Conservation (phyloP, 495 filamentous ascomycete species). For the Diplogelasinospora grovesii region DNA sequence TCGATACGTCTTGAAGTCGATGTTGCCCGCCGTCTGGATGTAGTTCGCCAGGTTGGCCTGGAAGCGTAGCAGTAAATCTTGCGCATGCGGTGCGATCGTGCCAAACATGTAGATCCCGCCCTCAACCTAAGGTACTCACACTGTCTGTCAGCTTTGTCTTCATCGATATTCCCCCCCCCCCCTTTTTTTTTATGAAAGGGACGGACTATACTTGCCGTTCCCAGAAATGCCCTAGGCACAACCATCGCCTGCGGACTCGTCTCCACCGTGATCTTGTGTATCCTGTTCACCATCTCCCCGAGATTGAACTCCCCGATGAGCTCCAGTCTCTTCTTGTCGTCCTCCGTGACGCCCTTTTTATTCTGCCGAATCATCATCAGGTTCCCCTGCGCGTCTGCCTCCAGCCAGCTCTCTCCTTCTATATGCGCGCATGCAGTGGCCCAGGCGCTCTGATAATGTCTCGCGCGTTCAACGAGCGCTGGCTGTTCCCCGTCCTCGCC, state of each 20-base stretch:
- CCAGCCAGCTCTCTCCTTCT: constrained; percentile 66
- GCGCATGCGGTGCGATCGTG: constrained; percentile 57
- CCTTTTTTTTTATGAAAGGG: background rate
- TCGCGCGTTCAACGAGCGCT: constrained; percentile 61
- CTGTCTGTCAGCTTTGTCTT: constrained; percentile 24
- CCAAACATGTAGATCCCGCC: constrained; percentile 89
- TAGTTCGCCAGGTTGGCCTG: constrained; percentile 59
- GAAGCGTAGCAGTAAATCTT: constrained; percentile 76
- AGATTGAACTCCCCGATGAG: constrained; percentile 74
- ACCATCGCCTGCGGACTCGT: constrained; percentile 55
- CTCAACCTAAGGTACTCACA: constrained; percentile 66
- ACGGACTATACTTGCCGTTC: constrained; percentile 60
- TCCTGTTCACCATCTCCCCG: constrained; percentile 89
- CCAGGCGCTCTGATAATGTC: constrained; percentile 79
- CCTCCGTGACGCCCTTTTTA: constrained; percentile 58
- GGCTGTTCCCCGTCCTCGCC: constrained; percentile 31
- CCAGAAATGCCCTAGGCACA: constrained; percentile 78
- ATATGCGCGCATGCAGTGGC: constrained; percentile 63
- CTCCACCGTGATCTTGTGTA: constrained; percentile 52
- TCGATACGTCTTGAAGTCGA: constrained; percentile 71
- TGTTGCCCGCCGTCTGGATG: constrained; percentile 58
- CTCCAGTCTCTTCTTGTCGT: constrained; percentile 65
- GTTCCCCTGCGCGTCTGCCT: constrained; percentile 82
- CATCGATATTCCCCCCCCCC: background rate
- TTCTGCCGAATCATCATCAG: constrained; percentile 71